These are phyloP conservation scores for Colletotrichum lini DNA, from an alignment of 2,329 filamentous ascomycete species.

Conservation along the genomic window DNA sequence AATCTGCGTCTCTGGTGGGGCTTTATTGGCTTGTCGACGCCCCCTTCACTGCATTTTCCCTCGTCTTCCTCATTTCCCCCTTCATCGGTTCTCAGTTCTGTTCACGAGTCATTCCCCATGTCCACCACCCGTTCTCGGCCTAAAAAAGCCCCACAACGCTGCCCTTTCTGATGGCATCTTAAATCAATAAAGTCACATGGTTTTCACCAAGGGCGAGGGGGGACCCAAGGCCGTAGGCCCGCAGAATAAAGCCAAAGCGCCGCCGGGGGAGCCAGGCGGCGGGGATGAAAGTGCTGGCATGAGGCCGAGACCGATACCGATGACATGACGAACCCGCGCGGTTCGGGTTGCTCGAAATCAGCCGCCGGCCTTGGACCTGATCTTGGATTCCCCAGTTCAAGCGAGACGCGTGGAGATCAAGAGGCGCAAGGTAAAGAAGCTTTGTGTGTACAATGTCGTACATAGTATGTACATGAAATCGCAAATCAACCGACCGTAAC, in stretches of 20 bases:
- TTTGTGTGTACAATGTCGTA: slow-evolving; percentile 34
- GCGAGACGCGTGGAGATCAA: background rate
- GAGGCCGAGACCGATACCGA: too few species aligned
- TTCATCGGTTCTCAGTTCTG: background rate
- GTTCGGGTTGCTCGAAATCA: slow-evolving; percentile 21
- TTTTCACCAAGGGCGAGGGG: background rate
- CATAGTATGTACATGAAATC: slow-evolving; percentile 40
- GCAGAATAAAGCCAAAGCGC: slow-evolving; percentile 30
- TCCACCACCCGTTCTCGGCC: background rate
- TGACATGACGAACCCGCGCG: background rate
- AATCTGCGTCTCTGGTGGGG: background rate
- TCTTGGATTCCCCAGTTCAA: background rate
- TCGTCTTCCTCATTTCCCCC: background rate
- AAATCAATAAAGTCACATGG: slow-evolving; percentile 1
- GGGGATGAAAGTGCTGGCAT: too few species aligned
- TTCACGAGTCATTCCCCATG: slow-evolving; percentile 16
- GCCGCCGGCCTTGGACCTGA: slow-evolving; percentile 11
- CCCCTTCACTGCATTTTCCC: background rate
- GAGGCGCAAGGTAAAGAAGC: background rate
- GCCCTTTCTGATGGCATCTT: background rate
- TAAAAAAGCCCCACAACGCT: background rate
- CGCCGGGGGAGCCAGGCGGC: background rate
- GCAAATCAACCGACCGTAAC: background rate
- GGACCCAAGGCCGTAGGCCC: background rate
- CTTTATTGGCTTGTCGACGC: background rate